A percentile compares a stretch with the other conserved stretches of the same genome.
These are phyloP conservation scores for Camelina neglecta DNA, from an alignment of 345 rosid genomes.

Conservation along the genomic window DNA sequence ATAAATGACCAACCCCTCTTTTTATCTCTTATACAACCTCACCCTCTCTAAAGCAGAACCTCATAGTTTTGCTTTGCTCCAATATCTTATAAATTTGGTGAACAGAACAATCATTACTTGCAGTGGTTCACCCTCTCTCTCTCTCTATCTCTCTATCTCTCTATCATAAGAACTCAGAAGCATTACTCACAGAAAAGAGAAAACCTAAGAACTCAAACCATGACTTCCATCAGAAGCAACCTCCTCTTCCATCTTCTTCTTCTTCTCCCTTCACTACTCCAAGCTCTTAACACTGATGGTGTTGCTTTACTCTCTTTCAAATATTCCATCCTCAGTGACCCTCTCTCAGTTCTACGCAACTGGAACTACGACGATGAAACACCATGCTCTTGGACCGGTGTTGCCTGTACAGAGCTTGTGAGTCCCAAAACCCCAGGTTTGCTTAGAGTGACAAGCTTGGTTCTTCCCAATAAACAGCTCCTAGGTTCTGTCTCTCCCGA, in stretches of 20 bases:
- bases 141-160: constrained; percentile 2
- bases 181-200: constrained; percentile 28
- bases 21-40: constrained; percentile 18
- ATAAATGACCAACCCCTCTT: constrained; percentile 15
- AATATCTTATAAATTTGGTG: constrained; percentile 55
- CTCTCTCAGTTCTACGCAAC: constrained; percentile 53
- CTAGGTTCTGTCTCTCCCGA: constrained; percentile 62
- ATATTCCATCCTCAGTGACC: constrained; percentile 67
- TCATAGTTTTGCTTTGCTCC: constrained; percentile 38
- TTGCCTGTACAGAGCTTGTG: constrained; percentile 57
- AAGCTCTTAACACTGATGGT: constrained; percentile 67
- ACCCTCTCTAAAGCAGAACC: constrained; percentile 25
- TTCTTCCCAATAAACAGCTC: constrained; percentile 60
- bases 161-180: constrained; percentile 44
- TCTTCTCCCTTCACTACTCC: constrained; percentile 42
- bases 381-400: constrained; percentile 79
- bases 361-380: constrained; percentile 75
- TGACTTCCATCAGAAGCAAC: constrained; percentile 44
- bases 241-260: constrained; percentile 39
- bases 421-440: constrained; percentile 48
- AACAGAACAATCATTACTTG: constrained; percentile 58
- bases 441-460: constrained; percentile 68
- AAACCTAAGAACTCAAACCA: constrained; percentile 30
- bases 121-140: constrained; percentile 66
- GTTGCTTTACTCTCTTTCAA: constrained; percentile 69